A percentile compares a stretch with the other conserved stretches of the same genome.
Evolutionary conservation across 2,329 filamentous ascomycete species (phyloP).

Genomic region (Colletotrichum sp.): DNA sequence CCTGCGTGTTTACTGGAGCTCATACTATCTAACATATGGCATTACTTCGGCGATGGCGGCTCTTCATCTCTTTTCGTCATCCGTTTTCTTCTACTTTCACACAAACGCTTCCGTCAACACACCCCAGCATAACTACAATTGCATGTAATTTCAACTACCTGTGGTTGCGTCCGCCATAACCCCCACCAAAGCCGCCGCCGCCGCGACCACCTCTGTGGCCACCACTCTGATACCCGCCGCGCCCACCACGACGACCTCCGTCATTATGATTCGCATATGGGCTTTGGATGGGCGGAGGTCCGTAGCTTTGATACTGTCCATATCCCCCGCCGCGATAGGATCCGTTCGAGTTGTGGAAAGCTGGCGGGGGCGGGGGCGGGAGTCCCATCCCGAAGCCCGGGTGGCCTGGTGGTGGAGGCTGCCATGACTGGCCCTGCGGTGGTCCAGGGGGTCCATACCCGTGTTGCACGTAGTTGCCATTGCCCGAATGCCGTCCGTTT

Average conservation of each 20-base stretch:
- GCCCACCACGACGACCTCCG: not conserved
- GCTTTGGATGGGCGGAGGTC: not conserved
- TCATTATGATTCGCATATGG: not conserved
- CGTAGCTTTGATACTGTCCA: conserved; percentile 5
- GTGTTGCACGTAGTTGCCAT: conserved; percentile 15
- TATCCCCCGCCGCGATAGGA: conserved; percentile 3
- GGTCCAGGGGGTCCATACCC: not conserved
- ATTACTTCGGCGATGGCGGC: not conserved
- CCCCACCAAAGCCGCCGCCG: not conserved
- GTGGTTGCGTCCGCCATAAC: conserved; percentile 7
- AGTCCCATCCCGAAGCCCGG: conserved; percentile 46
- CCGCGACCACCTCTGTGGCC: not conserved
- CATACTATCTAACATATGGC: not conserved
- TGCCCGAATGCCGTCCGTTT: conserved; percentile 20
- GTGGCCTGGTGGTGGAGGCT: conserved; percentile 50
- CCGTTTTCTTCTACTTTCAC: not conserved
- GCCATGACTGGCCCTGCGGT: conserved; percentile 31
- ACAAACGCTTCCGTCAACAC: not conserved
- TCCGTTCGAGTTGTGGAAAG: conserved; percentile 23
- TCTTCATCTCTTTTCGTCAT: not conserved
- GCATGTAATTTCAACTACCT: not conserved
- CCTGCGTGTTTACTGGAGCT: not conserved
- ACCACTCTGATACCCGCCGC: conserved; percentile 6
- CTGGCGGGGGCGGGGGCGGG: conserved; percentile 54
- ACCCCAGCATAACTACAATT: not conserved